Evolutionary conservation across 805 yeast genomes (phyloP).

Genomic region (Yueomyces sp.): DNA sequence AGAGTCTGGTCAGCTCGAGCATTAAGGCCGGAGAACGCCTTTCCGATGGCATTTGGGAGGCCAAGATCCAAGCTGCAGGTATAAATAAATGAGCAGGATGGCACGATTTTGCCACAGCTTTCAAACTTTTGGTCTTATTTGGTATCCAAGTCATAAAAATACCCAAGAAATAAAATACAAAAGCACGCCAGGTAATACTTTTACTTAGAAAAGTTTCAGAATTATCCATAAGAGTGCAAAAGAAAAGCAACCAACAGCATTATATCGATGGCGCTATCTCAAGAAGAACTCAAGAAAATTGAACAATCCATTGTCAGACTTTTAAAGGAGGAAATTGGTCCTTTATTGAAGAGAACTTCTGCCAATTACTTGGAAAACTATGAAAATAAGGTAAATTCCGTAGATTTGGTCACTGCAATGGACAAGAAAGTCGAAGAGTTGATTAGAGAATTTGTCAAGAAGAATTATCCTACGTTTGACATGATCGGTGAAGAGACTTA

Average conservation of each 20-base stretch:
- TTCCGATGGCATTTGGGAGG: no score
- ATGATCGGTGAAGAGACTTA: constrained; percentile 54
- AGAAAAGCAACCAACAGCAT: background rate
- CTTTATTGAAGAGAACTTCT: constrained; percentile 13
- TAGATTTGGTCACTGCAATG: constrained; percentile 48
- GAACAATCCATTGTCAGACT: constrained; percentile 13
- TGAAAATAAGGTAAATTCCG: constrained; percentile 46
- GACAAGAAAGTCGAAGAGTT: constrained; percentile 41
- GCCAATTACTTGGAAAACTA: constrained; percentile 25
- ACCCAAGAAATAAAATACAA: no score
- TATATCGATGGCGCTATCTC: constrained; percentile 7
- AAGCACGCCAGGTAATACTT: no score
- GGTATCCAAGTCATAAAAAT: no score
- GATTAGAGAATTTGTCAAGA: constrained; percentile 20
- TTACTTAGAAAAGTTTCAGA: no score
- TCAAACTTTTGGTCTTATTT: no score
- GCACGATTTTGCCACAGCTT: no score
- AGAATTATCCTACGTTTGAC: constrained; percentile 34
- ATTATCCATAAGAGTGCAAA: background rate
- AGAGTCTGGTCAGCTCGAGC: no score
- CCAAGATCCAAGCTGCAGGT: no score
- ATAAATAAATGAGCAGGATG: no score
- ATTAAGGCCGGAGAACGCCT: no score
- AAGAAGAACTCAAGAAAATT: constrained; percentile 14
- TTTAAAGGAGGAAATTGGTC: constrained; percentile 15